phyloP scores from a whole-genome alignment of 2,329 filamentous ascomycete genomes.

The Chaetoscypha palmicola region DNA sequence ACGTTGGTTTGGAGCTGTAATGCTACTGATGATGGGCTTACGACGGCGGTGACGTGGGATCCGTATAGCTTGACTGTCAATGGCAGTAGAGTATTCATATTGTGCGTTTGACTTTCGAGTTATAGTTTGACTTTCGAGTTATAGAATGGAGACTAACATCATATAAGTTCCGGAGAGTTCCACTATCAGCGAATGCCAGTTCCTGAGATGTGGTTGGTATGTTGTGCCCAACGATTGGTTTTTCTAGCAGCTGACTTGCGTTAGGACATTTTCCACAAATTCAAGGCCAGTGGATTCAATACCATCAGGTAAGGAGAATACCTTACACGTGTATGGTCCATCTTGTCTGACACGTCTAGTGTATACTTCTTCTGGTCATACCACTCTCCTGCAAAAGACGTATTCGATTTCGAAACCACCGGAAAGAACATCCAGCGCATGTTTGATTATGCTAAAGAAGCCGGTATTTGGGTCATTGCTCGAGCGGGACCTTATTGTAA shows the following conservation, averaged over 20 bases:
- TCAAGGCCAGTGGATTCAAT: slow-evolving; percentile 47
- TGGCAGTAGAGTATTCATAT: slow-evolving; percentile 41
- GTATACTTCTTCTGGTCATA: slow-evolving; percentile 47
- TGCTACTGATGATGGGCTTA: slow-evolving; percentile 37
- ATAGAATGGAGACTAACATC: slow-evolving; percentile 6
- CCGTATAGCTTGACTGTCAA: slow-evolving; percentile 44
- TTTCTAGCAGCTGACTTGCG: slow-evolving; percentile 21
- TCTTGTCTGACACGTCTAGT: slow-evolving; percentile 17
- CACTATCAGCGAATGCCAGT: slow-evolving; percentile 48
- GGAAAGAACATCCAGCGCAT: slow-evolving; percentile 45
- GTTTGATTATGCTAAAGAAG: slow-evolving; percentile 44
- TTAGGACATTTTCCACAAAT: slow-evolving; percentile 47
- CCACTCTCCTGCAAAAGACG: slow-evolving; percentile 37
- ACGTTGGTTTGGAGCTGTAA: slow-evolving; percentile 21
- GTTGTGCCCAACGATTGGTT: slow-evolving; percentile 5
- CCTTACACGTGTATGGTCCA: neutral
- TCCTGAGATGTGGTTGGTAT: slow-evolving; percentile 42
- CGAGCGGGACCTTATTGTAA: slow-evolving; percentile 46
- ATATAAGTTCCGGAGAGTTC: slow-evolving; percentile 36
- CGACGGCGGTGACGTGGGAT: slow-evolving; percentile 42
- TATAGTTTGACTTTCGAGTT: too few species aligned
- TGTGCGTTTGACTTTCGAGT: slow-evolving; percentile 29
- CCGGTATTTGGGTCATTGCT: slow-evolving; percentile 44
- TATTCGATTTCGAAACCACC: slow-evolving; percentile 43
- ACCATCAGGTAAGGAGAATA: slow-evolving; percentile 36